phyloP scores from a whole-genome alignment of 2,329 filamentous ascomycete genomes.

The Neopestalotiopsis clavispora region DNA sequence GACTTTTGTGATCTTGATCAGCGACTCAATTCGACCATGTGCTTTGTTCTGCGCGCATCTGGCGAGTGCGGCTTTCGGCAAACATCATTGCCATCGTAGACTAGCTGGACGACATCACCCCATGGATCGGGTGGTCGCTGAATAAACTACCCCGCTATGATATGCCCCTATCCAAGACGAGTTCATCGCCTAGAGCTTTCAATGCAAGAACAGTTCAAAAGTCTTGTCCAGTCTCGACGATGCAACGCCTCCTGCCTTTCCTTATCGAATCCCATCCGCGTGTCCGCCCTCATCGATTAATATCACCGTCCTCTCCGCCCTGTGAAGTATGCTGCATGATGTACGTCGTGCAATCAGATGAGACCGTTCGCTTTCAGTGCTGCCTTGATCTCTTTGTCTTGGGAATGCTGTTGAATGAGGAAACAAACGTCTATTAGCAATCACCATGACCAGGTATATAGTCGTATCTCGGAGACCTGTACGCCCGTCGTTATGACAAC shows the following conservation, averaged over 20 bases:
- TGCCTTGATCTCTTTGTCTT: slow-evolving; percentile 42
- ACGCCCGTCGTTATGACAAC: slow-evolving; percentile 17
- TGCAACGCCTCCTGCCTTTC: not conserved
- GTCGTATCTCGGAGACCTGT: slow-evolving; percentile 25
- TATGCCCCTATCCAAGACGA: slow-evolving; percentile 14
- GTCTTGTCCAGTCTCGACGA: not conserved
- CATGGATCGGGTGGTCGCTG: not conserved
- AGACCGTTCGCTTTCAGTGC: slow-evolving; percentile 46
- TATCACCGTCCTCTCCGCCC: not conserved
- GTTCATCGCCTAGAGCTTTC: slow-evolving; percentile 13
- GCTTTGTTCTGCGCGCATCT: not conserved
- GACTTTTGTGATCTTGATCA: not conserved
- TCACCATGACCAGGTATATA: slow-evolving; percentile 26
- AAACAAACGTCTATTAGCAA: slow-evolving; percentile 35
- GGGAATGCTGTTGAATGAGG: slow-evolving; percentile 33
- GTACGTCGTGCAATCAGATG: slow-evolving; percentile 34
- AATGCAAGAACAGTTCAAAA: slow-evolving; percentile 4
- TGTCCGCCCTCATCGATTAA: not conserved
- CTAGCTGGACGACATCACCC: not conserved
- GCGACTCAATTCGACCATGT: slow-evolving; percentile 10
- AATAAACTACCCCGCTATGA: slow-evolving; percentile 15
- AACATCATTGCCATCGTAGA: slow-evolving; percentile 2
- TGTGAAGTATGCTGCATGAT: not conserved
- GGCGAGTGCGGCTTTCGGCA: not conserved
- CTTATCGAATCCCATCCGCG: not conserved